These are phyloP conservation scores for Amaranthus palmeri DNA, from an alignment of 148 eudicot species.

Conservation along the genomic window DNA sequence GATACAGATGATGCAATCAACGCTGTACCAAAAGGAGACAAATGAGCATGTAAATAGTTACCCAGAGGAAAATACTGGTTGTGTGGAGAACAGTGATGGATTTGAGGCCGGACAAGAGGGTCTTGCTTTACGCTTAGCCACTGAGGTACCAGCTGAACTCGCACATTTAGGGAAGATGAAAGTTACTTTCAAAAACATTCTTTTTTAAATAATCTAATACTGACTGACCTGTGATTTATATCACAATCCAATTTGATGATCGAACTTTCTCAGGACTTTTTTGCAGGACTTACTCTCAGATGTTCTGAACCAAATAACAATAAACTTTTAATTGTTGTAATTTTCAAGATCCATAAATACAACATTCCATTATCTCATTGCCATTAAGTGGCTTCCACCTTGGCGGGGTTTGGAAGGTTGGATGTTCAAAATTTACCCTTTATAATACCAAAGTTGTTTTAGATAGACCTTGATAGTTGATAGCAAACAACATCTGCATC, in stretches of 20 bases:
- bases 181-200: not conserved
- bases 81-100: slow-evolving; percentile 39
- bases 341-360: not conserved
- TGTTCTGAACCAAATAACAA: not conserved
- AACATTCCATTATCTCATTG: too few species aligned
- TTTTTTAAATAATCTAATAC: not conserved
- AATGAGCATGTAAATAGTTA: slow-evolving; percentile 27
- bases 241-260: not conserved
- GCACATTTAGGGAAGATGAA: not conserved
- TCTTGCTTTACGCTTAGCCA: slow-evolving; percentile 76
- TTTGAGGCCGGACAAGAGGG: slow-evolving; percentile 81
- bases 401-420: too few species aligned
- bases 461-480: too few species aligned
- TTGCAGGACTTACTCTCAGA: not conserved
- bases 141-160: slow-evolving; percentile 50
- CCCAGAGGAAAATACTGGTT: slow-evolving; percentile 29
- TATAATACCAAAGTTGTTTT: too few species aligned
- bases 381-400: too few species aligned
- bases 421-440: too few species aligned
- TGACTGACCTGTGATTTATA: slow-evolving; percentile 4
- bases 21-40: slow-evolving; percentile 47
- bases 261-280: not conserved
- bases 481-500: too few species aligned
- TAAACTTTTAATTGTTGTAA: not conserved
- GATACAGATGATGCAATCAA: slow-evolving; percentile 90